Conservation (phyloP, 139 green algal species). For the Diplosphaera chodatii region DNA sequence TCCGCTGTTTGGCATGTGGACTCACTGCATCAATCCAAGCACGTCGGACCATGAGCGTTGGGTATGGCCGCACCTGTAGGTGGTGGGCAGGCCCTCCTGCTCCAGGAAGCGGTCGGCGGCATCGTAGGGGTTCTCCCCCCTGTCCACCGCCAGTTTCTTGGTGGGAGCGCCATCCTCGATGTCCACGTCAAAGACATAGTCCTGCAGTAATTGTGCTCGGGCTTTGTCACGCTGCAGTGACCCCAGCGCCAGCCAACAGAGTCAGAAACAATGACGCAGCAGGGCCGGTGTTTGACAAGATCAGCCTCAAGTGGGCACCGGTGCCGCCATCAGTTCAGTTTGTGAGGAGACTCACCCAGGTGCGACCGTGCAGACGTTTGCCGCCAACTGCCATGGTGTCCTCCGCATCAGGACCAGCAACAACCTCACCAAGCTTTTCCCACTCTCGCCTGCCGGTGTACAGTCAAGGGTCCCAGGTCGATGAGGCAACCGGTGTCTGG, state of each 20-base stretch:
- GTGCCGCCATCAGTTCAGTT: too few relatives aligned
- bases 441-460: conserved; percentile 45
- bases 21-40: too few relatives aligned
- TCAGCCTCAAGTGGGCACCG: too few relatives aligned
- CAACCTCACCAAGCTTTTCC: conserved; percentile 84
- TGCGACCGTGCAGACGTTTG: conserved; percentile 42
- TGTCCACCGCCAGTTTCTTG: conserved; percentile 66
- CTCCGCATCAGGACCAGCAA: conserved; percentile 33
- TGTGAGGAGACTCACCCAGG: conserved; percentile 9
- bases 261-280: too few relatives aligned
- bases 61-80: conserved; percentile 55
- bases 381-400: conserved; percentile 25
- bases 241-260: too few relatives aligned
- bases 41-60: too few relatives aligned
- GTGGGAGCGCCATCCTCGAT: conserved; percentile 62
- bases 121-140: conserved; percentile 82
- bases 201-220: conserved; percentile 54
- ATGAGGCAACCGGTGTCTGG: too few relatives aligned
- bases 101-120: conserved; percentile 84
- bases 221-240: too few relatives aligned
- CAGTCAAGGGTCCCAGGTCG: too few relatives aligned
- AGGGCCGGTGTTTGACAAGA: too few relatives aligned
- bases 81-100: conserved; percentile 64
- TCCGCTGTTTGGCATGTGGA: too few relatives aligned
- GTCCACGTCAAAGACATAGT: conserved; percentile 96